These are phyloP conservation scores for Phycomyces nitens DNA, from an alignment of 192 early-diverging fungal genomes.

Conservation along the genomic window DNA sequence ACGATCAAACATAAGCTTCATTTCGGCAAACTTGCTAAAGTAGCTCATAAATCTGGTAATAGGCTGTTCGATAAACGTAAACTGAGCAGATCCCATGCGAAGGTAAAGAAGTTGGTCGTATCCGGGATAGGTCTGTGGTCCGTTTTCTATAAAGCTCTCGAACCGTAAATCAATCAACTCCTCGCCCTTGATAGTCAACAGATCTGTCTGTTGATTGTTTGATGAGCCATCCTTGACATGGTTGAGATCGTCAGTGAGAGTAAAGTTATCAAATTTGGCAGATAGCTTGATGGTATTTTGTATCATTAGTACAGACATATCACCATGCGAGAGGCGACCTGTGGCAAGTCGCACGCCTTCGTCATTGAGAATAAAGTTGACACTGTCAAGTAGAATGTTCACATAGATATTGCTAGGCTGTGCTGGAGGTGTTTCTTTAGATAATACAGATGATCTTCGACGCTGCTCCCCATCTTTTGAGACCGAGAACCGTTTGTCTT, in stretches of 20 bases:
- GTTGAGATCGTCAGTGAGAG: constrained; percentile 58
- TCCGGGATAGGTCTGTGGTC: constrained; percentile 67
- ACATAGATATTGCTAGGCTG: constrained; percentile 69
- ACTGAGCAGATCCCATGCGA: constrained; percentile 72
- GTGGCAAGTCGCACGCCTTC: constrained; percentile 76
- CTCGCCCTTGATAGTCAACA: constrained; percentile 83
- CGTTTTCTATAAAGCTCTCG: constrained; percentile 62
- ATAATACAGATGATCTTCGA: constrained; percentile 7
- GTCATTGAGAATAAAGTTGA: constrained; percentile 79
- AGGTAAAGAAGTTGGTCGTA: constrained; percentile 80
- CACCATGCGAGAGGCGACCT: constrained; percentile 64
- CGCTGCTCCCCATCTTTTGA: no score
- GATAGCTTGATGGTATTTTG: constrained; percentile 55
- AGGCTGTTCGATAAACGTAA: constrained; percentile 79
- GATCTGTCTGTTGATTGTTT: constrained; percentile 29
- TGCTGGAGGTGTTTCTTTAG: neutral
- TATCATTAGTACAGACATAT: constrained; percentile 64
- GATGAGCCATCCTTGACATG: neutral
- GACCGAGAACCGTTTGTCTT: no score
- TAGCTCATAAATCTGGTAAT: constrained; percentile 70
- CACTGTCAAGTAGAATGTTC: constrained; percentile 70
- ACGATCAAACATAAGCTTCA: constrained; percentile 85
- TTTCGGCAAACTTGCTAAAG: constrained; percentile 80
- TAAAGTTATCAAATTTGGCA: constrained; percentile 71
- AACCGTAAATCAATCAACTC: constrained; percentile 86